phyloP scores from a whole-genome alignment of 116 monocot genomes.

The Iris pallida region DNA sequence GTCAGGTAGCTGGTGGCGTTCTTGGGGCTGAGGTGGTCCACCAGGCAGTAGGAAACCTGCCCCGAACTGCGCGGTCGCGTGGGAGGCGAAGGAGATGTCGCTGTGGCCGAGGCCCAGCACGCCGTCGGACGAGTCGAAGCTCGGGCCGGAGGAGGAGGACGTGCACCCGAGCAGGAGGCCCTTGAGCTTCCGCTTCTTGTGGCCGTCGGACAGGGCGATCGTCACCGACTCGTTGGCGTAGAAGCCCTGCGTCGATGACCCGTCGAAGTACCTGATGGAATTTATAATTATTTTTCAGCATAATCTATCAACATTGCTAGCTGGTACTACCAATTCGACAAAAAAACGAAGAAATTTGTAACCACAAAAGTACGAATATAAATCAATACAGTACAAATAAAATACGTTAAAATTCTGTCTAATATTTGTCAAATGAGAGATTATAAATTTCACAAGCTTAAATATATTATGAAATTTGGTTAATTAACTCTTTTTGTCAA shows the following conservation, averaged over 20 bases:
- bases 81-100: constrained; percentile 54
- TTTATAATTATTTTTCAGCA: too few species aligned
- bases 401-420: too few species aligned
- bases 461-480: too few species aligned
- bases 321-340: too few species aligned
- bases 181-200: constrained; percentile 35
- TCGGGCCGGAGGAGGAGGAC: constrained; percentile 34
- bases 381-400: too few species aligned
- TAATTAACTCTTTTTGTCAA: too few species aligned
- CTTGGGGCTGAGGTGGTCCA: constrained; percentile 88
- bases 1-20: constrained; percentile 63
- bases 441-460: too few species aligned
- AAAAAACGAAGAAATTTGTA: too few species aligned
- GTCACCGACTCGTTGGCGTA: constrained; percentile 81
- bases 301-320: too few species aligned
- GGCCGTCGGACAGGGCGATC: constrained; percentile 15
- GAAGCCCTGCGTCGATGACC: constrained; percentile 56
- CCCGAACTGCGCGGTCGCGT: constrained; percentile 46
- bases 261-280: constrained; percentile 47
- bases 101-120: constrained; percentile 86
- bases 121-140: constrained; percentile 61
- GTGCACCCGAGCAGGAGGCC: constrained; percentile 76
- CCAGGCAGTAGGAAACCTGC: constrained; percentile 88
- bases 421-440: too few species aligned
- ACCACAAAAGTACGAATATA: too few species aligned